A percentile compares a stretch with the other conserved stretches of the same genome.
These are phyloP conservation scores for Candolleomyces aberdarensis DNA, from an alignment of 768 basidiomycete species.

Conservation along the genomic window DNA sequence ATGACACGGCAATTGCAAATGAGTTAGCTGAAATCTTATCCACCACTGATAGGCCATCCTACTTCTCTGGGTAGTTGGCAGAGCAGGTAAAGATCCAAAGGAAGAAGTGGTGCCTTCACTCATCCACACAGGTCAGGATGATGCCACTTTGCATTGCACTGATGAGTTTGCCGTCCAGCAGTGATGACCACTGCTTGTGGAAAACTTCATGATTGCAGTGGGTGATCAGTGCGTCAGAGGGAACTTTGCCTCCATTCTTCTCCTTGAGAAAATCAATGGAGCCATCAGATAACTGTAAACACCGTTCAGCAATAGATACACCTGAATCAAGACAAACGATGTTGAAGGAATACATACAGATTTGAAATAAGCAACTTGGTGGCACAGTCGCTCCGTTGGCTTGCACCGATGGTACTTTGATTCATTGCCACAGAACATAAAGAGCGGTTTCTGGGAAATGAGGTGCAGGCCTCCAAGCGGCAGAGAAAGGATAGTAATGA, in stretches of 20 bases:
- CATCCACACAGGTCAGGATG: not conserved
- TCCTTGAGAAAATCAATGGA: not conserved
- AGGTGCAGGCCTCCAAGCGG: not conserved
- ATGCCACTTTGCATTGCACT: not conserved
- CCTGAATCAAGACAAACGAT: not conserved
- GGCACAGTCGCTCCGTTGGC: slow-evolving; percentile 4
- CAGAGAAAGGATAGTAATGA: not conserved
- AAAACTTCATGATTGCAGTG: not conserved
- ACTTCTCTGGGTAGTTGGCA: slow-evolving; percentile 7
- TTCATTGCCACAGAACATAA: slow-evolving; percentile 13
- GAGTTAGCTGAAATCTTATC: no score
- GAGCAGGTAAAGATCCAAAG: slow-evolving; percentile 5
- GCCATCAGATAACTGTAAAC: not conserved
- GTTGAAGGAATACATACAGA: not conserved
- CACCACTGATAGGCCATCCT: not conserved
- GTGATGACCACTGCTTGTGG: not conserved
- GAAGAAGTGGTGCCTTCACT: not conserved
- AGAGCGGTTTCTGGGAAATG: slow-evolving; percentile 10
- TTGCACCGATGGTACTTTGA: slow-evolving; percentile 17
- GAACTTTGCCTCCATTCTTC: not conserved
- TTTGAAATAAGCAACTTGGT: slow-evolving; percentile 19
- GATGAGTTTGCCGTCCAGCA: not conserved
- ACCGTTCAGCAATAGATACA: not conserved
- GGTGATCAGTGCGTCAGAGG: not conserved
- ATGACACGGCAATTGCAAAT: not conserved